A percentile compares a stretch with the other conserved stretches of the same genome.
Conservation (phyloP, 73 alveolate genomes). For the Tetrahymena borealis region DNA sequence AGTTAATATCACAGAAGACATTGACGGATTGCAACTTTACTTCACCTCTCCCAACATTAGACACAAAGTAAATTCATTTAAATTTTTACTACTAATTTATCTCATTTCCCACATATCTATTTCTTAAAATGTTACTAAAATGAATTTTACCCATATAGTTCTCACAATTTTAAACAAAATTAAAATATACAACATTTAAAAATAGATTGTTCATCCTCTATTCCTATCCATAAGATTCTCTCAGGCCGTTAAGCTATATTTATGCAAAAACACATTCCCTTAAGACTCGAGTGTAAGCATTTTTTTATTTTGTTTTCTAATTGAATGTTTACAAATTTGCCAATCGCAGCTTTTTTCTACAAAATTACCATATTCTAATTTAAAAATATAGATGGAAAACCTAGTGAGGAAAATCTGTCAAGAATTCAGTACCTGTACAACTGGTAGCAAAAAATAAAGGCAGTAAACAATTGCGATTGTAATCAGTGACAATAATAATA, state of each 20-base stretch:
- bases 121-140: no score
- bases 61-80: background rate
- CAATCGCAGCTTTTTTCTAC: no score
- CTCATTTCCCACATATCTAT: no score
- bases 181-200: background rate
- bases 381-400: background rate
- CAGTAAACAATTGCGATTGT: background rate
- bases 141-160: background rate
- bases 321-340: no score
- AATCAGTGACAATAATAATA: background rate
- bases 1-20: background rate
- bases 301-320: no score
- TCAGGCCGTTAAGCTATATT: background rate
- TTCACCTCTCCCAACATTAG: background rate
- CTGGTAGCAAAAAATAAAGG: background rate
- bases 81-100: background rate
- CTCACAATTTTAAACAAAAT: background rate
- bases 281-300: background rate
- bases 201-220: background rate
- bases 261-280: background rate
- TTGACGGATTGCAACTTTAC: background rate
- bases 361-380: background rate
- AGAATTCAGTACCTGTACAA: background rate
- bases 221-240: background rate
- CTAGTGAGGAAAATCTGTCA: background rate